Evolutionary conservation across 2,329 filamentous ascomycete genomes (phyloP).

Genomic region (Curvularia spicifera): DNA sequence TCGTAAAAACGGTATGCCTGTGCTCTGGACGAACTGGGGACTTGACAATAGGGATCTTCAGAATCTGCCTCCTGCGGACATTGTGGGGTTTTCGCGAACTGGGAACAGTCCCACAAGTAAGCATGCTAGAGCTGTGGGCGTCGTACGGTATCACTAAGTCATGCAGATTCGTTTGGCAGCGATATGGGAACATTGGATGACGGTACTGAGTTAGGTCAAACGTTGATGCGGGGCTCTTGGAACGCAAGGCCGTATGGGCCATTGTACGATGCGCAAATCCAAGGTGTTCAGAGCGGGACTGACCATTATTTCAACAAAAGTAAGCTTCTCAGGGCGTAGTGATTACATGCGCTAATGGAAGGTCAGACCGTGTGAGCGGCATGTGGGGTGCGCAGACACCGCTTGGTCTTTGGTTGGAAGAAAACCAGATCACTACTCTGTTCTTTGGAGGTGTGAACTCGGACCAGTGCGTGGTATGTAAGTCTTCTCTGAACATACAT

Average conservation of each 20-base stretch:
- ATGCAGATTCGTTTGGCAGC: constrained; percentile 20
- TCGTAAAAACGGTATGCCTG: constrained; percentile 40
- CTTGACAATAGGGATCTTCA: constrained; percentile 43
- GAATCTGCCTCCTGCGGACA: constrained; percentile 40
- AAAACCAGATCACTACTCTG: constrained; percentile 47
- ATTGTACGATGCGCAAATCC: constrained; percentile 38
- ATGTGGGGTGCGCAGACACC: constrained; percentile 46
- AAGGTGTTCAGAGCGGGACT: constrained; percentile 22
- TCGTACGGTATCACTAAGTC: neutral
- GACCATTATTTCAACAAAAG: constrained; percentile 40
- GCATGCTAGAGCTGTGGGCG: neutral
- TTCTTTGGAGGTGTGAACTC: constrained; percentile 50
- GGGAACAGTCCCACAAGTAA: constrained; percentile 16
- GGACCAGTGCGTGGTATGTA: constrained; percentile 43
- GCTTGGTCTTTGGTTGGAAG: constrained; percentile 42
- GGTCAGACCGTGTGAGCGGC: constrained; percentile 41
- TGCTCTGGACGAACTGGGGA: constrained; percentile 49
- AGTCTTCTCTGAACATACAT: constrained; percentile 2
- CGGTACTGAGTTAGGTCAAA: constrained; percentile 35
- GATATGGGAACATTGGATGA: constrained; percentile 21
- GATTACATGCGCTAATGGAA: neutral
- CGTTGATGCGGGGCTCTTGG: constrained; percentile 46
- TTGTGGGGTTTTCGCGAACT: constrained; percentile 14
- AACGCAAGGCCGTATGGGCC: constrained; percentile 48
- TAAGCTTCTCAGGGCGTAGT: neutral